Percentiles rank a stretch among this genome's conserved stretches.
Evolutionary conservation across 306 rosid genomes (phyloP).

Genomic region (Geum urbanum): DNA sequence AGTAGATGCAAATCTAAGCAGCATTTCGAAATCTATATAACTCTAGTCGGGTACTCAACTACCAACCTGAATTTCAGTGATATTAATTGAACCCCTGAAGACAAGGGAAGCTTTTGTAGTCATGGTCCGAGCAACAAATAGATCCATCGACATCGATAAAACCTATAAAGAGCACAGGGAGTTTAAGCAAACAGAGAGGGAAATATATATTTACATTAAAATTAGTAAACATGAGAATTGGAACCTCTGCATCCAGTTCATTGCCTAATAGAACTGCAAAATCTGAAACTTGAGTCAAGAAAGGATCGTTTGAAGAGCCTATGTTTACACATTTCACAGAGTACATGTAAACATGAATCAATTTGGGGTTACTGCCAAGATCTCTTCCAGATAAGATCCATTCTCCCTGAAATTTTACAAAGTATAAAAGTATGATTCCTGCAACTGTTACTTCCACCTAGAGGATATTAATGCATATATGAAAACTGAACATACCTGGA

Average conservation of each 20-base stretch:
- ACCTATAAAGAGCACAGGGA: conserved; percentile 47
- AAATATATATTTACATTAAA: conserved; percentile 12
- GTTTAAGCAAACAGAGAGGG: conserved; percentile 16
- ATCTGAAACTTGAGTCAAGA: conserved; percentile 89
- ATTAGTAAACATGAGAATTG: conserved; percentile 17
- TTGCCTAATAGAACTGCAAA: conserved; percentile 88
- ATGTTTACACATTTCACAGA: conserved; percentile 56
- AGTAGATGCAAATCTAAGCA: conserved; percentile 27
- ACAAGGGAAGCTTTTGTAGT: conserved; percentile 93
- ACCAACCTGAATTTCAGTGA: conserved; percentile 79
- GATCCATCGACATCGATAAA: conserved; percentile 99
- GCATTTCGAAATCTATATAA: conserved; percentile 13
- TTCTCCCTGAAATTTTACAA: conserved; percentile 73
- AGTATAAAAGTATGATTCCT: conserved; percentile 1
- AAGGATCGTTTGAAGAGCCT: conserved; percentile 86
- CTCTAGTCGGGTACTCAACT: conserved; percentile 9
- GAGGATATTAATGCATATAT: conserved; percentile 14
- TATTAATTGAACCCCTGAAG: conserved; percentile 69
- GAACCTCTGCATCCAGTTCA: conserved; percentile 99
- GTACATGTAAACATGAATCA: conserved; percentile 68
- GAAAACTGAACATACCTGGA: conserved; percentile 57
- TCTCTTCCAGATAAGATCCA: conserved; percentile 91
- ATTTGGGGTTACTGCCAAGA: conserved; percentile 48
- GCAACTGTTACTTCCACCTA: neutral
- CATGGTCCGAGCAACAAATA: conserved; percentile 97